These are phyloP conservation scores for Suillus fuscotomentosus DNA, from an alignment of 768 basidiomycete genomes.

Conservation along the genomic window DNA sequence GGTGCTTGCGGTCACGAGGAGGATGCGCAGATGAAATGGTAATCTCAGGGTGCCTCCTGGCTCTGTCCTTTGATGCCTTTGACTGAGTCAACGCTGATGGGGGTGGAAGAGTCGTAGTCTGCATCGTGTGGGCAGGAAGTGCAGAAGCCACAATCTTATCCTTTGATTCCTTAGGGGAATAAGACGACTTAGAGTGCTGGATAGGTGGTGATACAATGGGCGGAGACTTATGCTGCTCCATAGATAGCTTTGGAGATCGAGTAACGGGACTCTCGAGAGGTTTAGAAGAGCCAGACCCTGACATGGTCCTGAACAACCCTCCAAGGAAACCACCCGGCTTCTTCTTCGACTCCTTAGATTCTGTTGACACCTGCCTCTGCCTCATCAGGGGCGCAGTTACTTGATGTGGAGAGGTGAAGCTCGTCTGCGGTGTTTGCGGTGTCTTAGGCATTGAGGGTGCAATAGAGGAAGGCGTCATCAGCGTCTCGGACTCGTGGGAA, in stretches of 20 bases:
- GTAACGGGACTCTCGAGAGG: conserved; percentile 21
- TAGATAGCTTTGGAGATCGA: conserved; percentile 19
- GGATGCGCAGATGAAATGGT: conserved; percentile 33
- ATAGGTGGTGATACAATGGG: neutral
- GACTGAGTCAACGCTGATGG: conserved; percentile 7
- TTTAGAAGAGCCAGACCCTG: conserved; percentile 31
- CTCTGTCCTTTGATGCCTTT: conserved; percentile 15
- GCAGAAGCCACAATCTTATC: neutral
- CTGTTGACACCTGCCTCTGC: conserved; percentile 25
- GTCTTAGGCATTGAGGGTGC: conserved; percentile 41
- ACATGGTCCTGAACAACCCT: conserved; percentile 30
- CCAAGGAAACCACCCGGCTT: conserved; percentile 27
- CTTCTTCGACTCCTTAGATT: conserved; percentile 34
- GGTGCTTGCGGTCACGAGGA: conserved; percentile 36
- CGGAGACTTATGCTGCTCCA: conserved; percentile 19
- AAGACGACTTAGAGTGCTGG: conserved; percentile 13
- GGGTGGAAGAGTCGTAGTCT: neutral
- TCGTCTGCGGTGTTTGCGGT: conserved; percentile 26
- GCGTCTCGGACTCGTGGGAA: conserved; percentile 51
- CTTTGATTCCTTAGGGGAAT: conserved; percentile 18
- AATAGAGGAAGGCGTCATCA: conserved; percentile 66
- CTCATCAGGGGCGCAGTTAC: conserved; percentile 17
- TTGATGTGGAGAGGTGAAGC: conserved; percentile 3
- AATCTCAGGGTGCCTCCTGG: conserved; percentile 16
- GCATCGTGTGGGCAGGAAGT: neutral